phyloP scores from a whole-genome alignment of 441 rosid species.

The Populus hybrid region DNA sequence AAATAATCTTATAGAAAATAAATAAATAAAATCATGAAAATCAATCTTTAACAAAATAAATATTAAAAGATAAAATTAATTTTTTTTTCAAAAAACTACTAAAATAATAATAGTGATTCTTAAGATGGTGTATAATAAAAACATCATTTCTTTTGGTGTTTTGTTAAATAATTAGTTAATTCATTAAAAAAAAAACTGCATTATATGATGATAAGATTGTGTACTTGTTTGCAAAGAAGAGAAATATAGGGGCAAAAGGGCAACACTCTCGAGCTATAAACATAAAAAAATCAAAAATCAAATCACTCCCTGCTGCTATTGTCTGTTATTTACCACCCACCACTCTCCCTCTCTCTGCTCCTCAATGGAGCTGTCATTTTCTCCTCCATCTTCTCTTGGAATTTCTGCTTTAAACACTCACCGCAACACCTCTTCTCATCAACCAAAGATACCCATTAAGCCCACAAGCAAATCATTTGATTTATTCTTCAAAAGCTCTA shows the following conservation, averaged over 20 bases:
- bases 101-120: too few relatives aligned
- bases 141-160: too few relatives aligned
- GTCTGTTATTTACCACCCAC: slow-evolving; percentile 8
- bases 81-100: too few relatives aligned
- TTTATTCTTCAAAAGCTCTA: slow-evolving; percentile 26
- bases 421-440: slow-evolving; percentile 33
- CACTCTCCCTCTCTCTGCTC: not conserved
- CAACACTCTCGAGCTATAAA: not conserved
- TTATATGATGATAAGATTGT: not conserved
- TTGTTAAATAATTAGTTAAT: too few relatives aligned
- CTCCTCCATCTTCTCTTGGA: slow-evolving; percentile 40
- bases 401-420: slow-evolving; percentile 38
- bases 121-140: too few relatives aligned
- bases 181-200: too few relatives aligned
- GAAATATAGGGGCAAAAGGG: not conserved
- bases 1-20: too few relatives aligned
- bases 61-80: too few relatives aligned
- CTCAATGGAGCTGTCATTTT: slow-evolving; percentile 60
- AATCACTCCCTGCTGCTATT: not conserved
- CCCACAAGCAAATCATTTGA: slow-evolving; percentile 16
- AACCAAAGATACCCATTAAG: slow-evolving; percentile 27
- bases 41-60: too few relatives aligned
- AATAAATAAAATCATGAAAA: too few relatives aligned
- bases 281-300: not conserved
- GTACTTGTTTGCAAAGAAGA: not conserved